Evolutionary conservation across 441 rosid species (phyloP).

Genomic region (Croton laevigatus): DNA sequence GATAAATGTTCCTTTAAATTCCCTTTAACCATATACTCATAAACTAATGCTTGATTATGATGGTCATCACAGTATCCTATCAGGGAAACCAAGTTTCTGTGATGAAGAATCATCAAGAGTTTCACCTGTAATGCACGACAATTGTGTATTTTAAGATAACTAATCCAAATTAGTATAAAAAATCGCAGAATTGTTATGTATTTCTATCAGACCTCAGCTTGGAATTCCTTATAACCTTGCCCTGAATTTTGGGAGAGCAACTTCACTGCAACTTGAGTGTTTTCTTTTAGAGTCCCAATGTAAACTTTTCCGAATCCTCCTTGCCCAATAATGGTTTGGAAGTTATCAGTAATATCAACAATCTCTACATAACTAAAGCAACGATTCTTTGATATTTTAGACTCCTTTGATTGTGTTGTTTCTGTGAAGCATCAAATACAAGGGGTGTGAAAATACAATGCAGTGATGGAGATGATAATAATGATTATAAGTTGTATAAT

Average conservation of each 20-base stretch:
- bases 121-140: conserved; percentile 7
- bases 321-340: conserved; percentile 32
- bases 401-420: not conserved
- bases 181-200: not conserved
- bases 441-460: not conserved
- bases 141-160: not conserved
- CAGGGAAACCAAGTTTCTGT: conserved; percentile 15
- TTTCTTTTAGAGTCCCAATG: conserved; percentile 29
- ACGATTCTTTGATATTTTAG: conserved; percentile 22
- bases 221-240: conserved; percentile 49
- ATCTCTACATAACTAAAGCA: conserved; percentile 32
- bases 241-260: conserved; percentile 37
- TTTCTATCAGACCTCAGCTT: conserved; percentile 34
- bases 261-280: conserved; percentile 43
- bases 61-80: conserved; percentile 20
- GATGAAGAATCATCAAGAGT: conserved; percentile 13
- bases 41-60: conserved; percentile 9
- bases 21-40: conserved; percentile 19
- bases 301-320: conserved; percentile 52
- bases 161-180: not conserved
- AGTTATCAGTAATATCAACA: conserved; percentile 33
- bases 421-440: not conserved
- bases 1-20: conserved; percentile 9
- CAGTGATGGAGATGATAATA: not conserved
- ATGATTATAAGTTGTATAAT: not conserved